Conservation (phyloP, 371 early-diverging fungal species). For the Actinomortierella wolfii region DNA sequence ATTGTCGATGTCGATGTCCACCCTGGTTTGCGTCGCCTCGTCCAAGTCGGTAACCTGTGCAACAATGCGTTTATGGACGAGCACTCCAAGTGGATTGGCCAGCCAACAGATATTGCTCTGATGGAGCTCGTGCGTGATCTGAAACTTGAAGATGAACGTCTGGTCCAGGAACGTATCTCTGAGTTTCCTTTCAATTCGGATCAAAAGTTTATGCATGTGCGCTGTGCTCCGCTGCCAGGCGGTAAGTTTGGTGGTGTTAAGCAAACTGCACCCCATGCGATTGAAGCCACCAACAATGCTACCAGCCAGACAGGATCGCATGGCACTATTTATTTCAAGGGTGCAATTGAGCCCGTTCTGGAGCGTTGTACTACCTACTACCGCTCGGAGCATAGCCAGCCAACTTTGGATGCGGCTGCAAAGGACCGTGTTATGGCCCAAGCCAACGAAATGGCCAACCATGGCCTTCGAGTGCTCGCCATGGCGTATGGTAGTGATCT, state of each 20-base stretch:
- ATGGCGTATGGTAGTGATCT: slow-evolving; percentile 74
- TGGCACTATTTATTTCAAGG: slow-evolving; percentile 69
- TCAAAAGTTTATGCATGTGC: slow-evolving; percentile 88
- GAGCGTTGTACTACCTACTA: slow-evolving; percentile 69
- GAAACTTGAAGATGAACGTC: slow-evolving; percentile 63
- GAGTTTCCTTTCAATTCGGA: slow-evolving; percentile 93
- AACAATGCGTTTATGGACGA: slow-evolving; percentile 79
- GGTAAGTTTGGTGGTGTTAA: slow-evolving; percentile 1
- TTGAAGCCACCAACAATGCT: slow-evolving; percentile 34
- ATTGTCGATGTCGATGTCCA: slow-evolving; percentile 45
- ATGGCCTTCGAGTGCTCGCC: slow-evolving; percentile 89
- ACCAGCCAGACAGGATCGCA: slow-evolving; percentile 36
- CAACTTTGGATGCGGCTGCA: slow-evolving; percentile 52
- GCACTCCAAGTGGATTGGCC: slow-evolving; percentile 71
- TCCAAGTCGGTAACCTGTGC: slow-evolving; percentile 73
- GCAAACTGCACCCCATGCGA: slow-evolving; percentile 21
- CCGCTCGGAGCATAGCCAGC: slow-evolving; percentile 47
- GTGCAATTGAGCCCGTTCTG: slow-evolving; percentile 75
- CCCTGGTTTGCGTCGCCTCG: slow-evolving; percentile 54
- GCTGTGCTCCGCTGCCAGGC: slow-evolving; percentile 44
- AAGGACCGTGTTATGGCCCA: slow-evolving; percentile 58
- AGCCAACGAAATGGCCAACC: slow-evolving; percentile 71
- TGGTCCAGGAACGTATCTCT: slow-evolving; percentile 63
- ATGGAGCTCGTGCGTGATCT: slow-evolving; percentile 62
- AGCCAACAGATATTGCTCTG: slow-evolving; percentile 87